A percentile compares a stretch with the other conserved stretches of the same genome.
These are phyloP conservation scores for Ophiostoma sp. DNA, from an alignment of 2,329 filamentous ascomycete genomes.

Conservation along the genomic window DNA sequence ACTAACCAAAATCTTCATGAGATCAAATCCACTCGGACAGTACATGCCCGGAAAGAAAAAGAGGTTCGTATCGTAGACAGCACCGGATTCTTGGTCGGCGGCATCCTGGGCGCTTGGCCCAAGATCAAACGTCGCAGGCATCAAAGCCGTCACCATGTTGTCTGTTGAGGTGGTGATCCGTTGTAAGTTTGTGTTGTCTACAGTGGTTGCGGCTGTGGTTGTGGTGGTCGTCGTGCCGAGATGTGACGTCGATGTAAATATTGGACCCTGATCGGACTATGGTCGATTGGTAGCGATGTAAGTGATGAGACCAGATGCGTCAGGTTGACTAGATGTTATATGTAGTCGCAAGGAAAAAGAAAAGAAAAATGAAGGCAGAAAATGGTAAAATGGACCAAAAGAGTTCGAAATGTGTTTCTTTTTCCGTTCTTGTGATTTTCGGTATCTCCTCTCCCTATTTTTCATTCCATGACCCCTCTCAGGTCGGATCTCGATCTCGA, in stretches of 20 bases:
- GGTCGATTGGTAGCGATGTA: background rate
- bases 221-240: background rate
- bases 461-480: background rate
- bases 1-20: conserved; percentile 24
- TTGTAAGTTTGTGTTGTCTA: background rate
- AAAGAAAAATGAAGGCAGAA: background rate
- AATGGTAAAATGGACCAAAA: background rate
- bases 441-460: background rate
- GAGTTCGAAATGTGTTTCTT: no score
- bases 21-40: conserved; percentile 24
- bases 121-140: background rate
- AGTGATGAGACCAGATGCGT: background rate
- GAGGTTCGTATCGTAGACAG: background rate
- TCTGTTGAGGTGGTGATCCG: background rate
- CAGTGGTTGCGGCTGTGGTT: background rate
- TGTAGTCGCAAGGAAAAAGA: background rate
- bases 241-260: background rate
- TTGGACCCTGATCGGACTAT: background rate
- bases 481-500: background rate
- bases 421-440: background rate
- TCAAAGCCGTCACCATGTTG: conserved; percentile 1
- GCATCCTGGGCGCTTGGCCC: background rate
- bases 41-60: conserved; percentile 24
- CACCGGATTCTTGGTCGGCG: background rate
- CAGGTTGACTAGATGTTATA: background rate